Base-by-base conservation (phyloP, 176 grass and related monocot genomes). In the Eragrostis nindensis region DNA sequence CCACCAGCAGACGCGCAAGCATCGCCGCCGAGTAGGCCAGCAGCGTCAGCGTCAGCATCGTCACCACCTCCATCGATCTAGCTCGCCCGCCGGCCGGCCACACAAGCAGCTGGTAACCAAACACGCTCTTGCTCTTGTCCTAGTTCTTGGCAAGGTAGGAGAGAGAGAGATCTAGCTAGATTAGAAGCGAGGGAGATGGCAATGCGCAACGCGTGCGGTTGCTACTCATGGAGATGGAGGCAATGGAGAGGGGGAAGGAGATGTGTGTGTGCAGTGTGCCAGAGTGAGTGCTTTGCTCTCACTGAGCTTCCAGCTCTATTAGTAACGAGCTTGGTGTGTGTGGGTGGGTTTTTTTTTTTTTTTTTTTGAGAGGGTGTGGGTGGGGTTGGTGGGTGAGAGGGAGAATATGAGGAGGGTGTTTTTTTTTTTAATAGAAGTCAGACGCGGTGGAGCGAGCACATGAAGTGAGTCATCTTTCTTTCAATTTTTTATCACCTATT, bases 21-120 rank as follows among this genome's bases (percentile, higher is more conserved):
- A 68, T 11, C 36, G 64, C 75, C 13, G 78, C 44, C 60, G 85
- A 88, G 59, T 46, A 82, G 11, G 87, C 83, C 49, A 97, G 79
- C 32, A 97, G 73, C 56, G 73, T 75, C 16, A 82, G 68, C 65
- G 76, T 85, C 30, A 90, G 62, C 82, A 89, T 21, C 41, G 65
- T 56, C 68, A 70, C 40, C 19, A 90, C 5, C 87, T 94, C 91
- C 94, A 94, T 94, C n/a, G n/a, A n/a, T n/a, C 38, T 5, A 1
- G 7, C 2, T 11, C 11, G 32, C 32, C 32, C 32, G 32, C 32
- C 32, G 32, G 32, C 32, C 32, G 32, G 32, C 32, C 32, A 36
- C 32, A 5, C 8, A 4, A 6, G 2, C 21, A 55, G 0, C 7
- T n/a, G 21, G 17, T 0, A 5, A 6, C 11, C 26, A 70, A 16